Evolutionary conservation across 768 basidiomycete genomes (phyloP).

Genomic region (Lactarius evosmus): DNA sequence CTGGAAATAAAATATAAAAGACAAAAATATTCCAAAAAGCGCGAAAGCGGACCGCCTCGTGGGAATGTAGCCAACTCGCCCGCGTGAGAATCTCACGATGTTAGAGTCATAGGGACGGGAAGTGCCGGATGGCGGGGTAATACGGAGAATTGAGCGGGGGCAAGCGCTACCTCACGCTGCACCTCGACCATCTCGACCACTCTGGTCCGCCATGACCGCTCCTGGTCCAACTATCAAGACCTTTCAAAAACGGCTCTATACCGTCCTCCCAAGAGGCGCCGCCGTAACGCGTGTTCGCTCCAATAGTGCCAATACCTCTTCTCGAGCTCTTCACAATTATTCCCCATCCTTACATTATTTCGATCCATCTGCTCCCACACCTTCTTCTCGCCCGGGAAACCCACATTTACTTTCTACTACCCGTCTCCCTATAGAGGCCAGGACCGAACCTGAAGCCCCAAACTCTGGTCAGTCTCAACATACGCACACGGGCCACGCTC

Average conservation of each 20-base stretch:
- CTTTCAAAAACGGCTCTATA: constrained; percentile 51
- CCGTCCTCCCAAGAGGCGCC: constrained; percentile 41
- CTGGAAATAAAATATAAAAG: no score
- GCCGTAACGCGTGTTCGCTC: constrained; percentile 42
- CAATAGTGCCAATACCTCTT: constrained; percentile 38
- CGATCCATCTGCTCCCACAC: constrained; percentile 38
- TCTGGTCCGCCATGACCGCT: constrained; percentile 33
- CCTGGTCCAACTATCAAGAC: constrained; percentile 46
- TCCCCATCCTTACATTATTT: constrained; percentile 40
- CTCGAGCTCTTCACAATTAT: constrained; percentile 45
- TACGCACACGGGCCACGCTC: constrained; percentile 34
- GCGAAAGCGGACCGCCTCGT: no score
- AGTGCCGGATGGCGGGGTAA: neutral
- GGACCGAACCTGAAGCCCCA: constrained; percentile 42
- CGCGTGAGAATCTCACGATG: no score
- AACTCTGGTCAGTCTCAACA: constrained; percentile 35
- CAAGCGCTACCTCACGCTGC: neutral
- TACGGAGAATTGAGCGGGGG: constrained; percentile 2
- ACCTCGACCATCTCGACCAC: neutral
- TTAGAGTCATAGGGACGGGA: no score
- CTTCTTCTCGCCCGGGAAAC: constrained; percentile 41
- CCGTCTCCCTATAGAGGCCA: constrained; percentile 46
- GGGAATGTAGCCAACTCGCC: no score
- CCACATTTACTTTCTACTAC: constrained; percentile 40
- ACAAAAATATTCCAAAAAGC: no score